Percentiles rank a stretch among this genome's conserved stretches.
These are phyloP conservation scores for Raddia guianensis DNA, from an alignment of 176 grass and related monocot genomes.

Conservation along the genomic window DNA sequence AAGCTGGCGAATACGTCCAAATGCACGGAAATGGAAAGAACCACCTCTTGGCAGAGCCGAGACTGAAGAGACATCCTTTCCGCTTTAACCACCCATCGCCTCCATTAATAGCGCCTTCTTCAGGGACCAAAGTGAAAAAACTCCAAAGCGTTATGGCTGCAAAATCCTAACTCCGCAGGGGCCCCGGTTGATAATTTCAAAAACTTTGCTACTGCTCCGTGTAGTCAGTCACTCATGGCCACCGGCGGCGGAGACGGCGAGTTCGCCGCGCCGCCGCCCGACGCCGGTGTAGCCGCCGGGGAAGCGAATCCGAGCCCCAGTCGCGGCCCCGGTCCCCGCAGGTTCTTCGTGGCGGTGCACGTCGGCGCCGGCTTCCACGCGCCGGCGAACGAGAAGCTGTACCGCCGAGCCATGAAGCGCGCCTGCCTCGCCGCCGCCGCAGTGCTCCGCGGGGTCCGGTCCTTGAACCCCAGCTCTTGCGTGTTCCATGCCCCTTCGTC, in stretches of 20 bases:
- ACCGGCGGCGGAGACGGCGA: slow-evolving; percentile 4
- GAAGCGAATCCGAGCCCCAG: slow-evolving; percentile 23
- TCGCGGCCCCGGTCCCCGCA: not conserved
- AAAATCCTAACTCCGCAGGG: slow-evolving; percentile 5
- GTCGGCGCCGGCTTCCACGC: slow-evolving; percentile 88
- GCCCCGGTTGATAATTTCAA: not conserved
- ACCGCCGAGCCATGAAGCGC: slow-evolving; percentile 73
- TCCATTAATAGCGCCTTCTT: no score
- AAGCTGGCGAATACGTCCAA: no score
- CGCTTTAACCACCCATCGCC: no score
- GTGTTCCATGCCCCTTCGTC: not conserved
- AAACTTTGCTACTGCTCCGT: not conserved
- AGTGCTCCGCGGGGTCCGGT: slow-evolving; percentile 56
- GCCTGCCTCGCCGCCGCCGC: slow-evolving; percentile 72
- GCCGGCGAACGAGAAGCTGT: slow-evolving; percentile 75
- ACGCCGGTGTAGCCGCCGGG: not conserved
- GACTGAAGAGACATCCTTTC: no score
- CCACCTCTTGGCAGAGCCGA: no score
- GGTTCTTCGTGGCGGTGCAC: slow-evolving; percentile 81
- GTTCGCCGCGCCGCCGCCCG: slow-evolving; percentile 12
- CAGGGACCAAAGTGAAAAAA: no score
- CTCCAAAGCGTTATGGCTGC: not conserved
- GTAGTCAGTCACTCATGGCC: slow-evolving; percentile 8
- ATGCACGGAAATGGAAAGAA: no score
- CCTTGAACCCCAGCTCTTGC: not conserved